Conservation (phyloP, 2,329 filamentous ascomycete genomes). For the Stagonosporopsis rhizophila region DNA sequence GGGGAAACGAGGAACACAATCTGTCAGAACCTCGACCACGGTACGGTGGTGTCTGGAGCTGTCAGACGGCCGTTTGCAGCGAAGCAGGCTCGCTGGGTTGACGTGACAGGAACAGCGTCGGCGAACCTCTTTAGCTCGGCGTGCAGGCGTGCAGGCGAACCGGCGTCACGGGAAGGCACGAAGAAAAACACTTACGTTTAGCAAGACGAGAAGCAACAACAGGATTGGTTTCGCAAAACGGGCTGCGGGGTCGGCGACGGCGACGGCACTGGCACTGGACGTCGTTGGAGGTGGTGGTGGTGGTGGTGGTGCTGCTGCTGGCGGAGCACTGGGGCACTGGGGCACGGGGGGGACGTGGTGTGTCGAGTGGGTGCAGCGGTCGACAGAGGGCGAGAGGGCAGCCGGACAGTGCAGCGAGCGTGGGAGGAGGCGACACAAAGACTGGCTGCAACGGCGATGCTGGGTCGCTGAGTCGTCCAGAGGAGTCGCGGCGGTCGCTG, state of each 20-base stretch:
- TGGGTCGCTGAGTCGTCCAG: not conserved
- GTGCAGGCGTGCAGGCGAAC: no score
- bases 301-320: constrained; percentile 3
- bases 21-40: constrained; percentile 26
- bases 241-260: not conserved
- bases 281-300: not conserved
- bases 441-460: constrained; percentile 4
- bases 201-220: not conserved
- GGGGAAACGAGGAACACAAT: constrained; percentile 17
- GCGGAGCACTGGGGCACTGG: constrained; percentile 1
- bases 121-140: constrained; percentile 18
- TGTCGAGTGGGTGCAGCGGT: not conserved
- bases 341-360: not conserved
- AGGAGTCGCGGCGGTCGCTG: not conserved
- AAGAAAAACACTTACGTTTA: constrained; percentile 20
- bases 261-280: not conserved
- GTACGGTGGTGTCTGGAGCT: constrained; percentile 16
- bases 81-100: constrained; percentile 13
- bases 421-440: not conserved
- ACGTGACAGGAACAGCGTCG: constrained; percentile 20
- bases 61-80: constrained; percentile 19
- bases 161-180: constrained; percentile 8
- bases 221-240: not conserved
- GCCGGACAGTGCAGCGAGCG: not conserved
- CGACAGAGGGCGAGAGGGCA: no score